These are phyloP conservation scores for Aspergillus biplanus DNA, from an alignment of 495 filamentous ascomycete genomes.

Conservation along the genomic window DNA sequence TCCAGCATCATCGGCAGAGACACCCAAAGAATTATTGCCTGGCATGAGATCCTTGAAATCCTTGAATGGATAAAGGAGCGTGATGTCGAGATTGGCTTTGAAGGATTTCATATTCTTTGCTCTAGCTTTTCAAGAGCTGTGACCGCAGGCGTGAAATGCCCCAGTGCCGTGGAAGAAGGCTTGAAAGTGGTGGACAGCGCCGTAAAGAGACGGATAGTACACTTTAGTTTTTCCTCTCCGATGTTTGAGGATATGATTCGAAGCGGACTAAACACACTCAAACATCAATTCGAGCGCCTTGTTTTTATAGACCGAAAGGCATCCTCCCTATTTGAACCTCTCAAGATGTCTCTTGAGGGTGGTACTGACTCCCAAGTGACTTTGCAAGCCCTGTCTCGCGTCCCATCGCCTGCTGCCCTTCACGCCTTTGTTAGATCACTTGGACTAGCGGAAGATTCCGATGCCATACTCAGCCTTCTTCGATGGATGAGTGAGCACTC, in stretches of 20 bases:
- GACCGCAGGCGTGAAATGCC: constrained; percentile 31
- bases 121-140: constrained; percentile 47
- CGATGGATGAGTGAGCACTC: constrained; percentile 56
- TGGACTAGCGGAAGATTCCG: constrained; percentile 51
- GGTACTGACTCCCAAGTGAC: constrained; percentile 20
- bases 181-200: constrained; percentile 26
- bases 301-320: constrained; percentile 36
- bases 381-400: constrained; percentile 42
- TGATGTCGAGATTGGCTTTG: constrained; percentile 42
- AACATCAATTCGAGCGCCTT: constrained; percentile 42
- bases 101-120: constrained; percentile 53
- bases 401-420: constrained; percentile 49
- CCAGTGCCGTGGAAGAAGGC: constrained; percentile 31
- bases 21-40: constrained; percentile 42
- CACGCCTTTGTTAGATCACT: constrained; percentile 59
- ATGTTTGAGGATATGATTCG: constrained; percentile 37
- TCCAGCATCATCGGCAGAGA: constrained; percentile 25
- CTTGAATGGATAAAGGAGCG: constrained; percentile 44
- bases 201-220: constrained; percentile 13
- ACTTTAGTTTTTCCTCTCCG: constrained; percentile 7
- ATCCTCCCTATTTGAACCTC: constrained; percentile 29
- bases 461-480: constrained; percentile 53
- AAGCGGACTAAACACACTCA: constrained; percentile 37
- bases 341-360: constrained; percentile 22
- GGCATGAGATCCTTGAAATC: constrained; percentile 42